Evolutionary conservation across 345 rosid genomes (phyloP).

Genomic region (Ceriops tagal): DNA sequence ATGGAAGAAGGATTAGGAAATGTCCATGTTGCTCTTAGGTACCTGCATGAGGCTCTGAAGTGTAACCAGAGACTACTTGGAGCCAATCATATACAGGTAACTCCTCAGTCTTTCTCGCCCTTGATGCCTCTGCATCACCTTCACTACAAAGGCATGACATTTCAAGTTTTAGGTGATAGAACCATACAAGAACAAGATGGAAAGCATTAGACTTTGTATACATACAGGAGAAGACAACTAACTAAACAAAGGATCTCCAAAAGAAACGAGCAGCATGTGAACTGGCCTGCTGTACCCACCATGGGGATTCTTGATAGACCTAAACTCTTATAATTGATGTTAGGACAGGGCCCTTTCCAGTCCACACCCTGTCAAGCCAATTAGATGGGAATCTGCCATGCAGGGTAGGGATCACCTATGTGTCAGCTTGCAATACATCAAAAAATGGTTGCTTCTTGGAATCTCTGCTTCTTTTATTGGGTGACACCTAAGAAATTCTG

Average conservation of each 20-base stretch:
- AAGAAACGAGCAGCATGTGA: too few species aligned
- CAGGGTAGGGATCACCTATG: neutral
- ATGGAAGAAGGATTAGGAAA: conserved; percentile 40
- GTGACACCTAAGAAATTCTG: neutral
- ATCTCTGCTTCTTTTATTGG: neutral
- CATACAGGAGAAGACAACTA: too few species aligned
- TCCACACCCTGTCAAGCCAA: too few species aligned
- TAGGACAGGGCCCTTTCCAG: too few species aligned
- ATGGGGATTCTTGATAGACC: too few species aligned
- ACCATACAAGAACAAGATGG: neutral
- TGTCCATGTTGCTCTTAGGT: conserved; percentile 36
- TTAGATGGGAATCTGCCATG: neutral
- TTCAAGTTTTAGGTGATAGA: too few species aligned
- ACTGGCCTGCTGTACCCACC: too few species aligned
- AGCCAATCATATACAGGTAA: conserved; percentile 36
- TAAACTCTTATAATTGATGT: too few species aligned
- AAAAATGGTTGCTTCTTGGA: neutral
- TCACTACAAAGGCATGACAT: too few species aligned
- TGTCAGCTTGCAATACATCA: neutral
- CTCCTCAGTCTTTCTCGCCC: neutral
- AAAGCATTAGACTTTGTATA: neutral
- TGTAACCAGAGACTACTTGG: conserved; percentile 36
- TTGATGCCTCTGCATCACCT: too few species aligned
- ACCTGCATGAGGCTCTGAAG: conserved; percentile 37
- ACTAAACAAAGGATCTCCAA: too few species aligned